Base-by-base conservation (phyloP, 2,329 filamentous ascomycete species). In the Nigrospora sphaerica region DNA sequence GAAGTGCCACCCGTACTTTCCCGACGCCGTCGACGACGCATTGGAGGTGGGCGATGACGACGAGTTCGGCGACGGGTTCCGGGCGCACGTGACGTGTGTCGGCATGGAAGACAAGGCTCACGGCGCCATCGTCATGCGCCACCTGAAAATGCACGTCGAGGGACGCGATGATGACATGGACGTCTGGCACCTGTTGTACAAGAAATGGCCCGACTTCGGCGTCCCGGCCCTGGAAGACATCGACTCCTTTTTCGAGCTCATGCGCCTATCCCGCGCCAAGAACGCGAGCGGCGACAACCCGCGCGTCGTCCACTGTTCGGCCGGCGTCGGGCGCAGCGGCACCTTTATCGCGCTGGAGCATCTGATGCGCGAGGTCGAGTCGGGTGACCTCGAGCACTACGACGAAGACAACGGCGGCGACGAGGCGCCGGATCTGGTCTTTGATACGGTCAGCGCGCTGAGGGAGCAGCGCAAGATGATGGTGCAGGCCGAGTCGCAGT, bases 271-370 rank as follows among this genome's bases (percentile, higher is more conserved):
- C 2, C 74, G 77, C 18, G 70, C 78, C 51, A 78, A 77, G 61
- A 78, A 77, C 33, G 67, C 70, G 1, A 68, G 69, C 9, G 69
- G 72, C 7, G 65, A 73, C 18, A 90, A 86, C 57, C 88, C 92
- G 5, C 83, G 92, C 46, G 83, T 97, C 49, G 78, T 90, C 12
- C 86, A 91, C 65, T 91, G 87, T 70, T 95, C 88, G 60, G 93
- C 93, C 9, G 93, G 93, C 35, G 92, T 98, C 13, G 93, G 93
- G 12, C 82, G 93, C 46, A 95, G 88, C 9, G 93, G 93, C 32
- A 97, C 93, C 0, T 98, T 97, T 62, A 95, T 98, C 58, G 86
- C 89, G 2, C 77, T 98, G n/a, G 93, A 97, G 66, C 89, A 95
- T 64, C 78, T 98, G 23, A 75, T 95, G 52, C 78, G 83, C 33